Base-by-base conservation (phyloP, 148 eudicot species). In the Rhododendron ferrugineum region DNA sequence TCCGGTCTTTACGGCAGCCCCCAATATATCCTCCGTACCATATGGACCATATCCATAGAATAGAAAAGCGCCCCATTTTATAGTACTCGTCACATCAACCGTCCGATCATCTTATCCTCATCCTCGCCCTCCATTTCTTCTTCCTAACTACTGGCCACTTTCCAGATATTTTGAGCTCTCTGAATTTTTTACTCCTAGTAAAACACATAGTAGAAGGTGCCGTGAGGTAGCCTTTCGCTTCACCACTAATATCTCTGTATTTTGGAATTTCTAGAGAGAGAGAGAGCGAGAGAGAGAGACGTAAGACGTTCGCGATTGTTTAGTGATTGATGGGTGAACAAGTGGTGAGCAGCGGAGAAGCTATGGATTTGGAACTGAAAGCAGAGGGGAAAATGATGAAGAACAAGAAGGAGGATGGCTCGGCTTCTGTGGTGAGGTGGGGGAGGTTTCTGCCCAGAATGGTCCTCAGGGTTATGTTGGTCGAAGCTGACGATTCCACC, bases 401-500 rank as follows among this genome's bases (percentile, higher is more conserved):
- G 47, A 28, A 60, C 18, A 74, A 74, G n/a, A 68, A 80, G n/a
- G 87, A 62, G 56, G 91, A 85, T 37, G 88, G 84, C 36, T 77
- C 89, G 26, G 84, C 79, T 62, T 84, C 91, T 50, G 84, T 88
- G 50, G 87, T 90, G 32, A 86, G 87, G 86, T 92, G 97, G 97
- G 95, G 90, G 75, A 95, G 82, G 81, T 92, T 94, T 86, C 84
- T 94, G 13, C 94, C 96, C 0, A 92, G 84, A 74, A 88, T 89
- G 90, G 92, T 85, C 30, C 60, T 95, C 64, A 90, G 97, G 56
- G 92, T 95, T 58, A 90, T 95, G 86, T 85, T 95, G 85, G 95
- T 95, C 78, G 98, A 95, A 91, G 91, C 94, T 83, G 98, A 95
- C 92, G 96, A 94, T 86, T 95, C 96, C 0, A 94, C 98, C 37